These are phyloP conservation scores for Cercospora sp. DNA, from an alignment of 2,329 filamentous ascomycete genomes.

Conservation along the genomic window DNA sequence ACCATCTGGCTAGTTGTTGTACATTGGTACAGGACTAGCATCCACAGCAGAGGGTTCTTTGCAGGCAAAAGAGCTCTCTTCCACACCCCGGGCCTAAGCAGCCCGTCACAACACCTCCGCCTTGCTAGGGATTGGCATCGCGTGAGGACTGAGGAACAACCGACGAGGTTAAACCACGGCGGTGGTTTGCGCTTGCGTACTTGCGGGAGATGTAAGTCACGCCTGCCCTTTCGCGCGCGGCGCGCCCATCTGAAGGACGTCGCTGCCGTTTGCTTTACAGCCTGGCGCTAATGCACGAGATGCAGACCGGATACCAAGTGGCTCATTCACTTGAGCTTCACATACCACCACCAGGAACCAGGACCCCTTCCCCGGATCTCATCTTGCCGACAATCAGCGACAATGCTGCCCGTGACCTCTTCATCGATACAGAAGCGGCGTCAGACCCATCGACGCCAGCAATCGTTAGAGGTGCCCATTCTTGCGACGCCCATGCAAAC, in stretches of 20 bases:
- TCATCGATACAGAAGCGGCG: slow-evolving; percentile 71
- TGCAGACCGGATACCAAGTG: slow-evolving; percentile 9
- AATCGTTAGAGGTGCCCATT: slow-evolving; percentile 77
- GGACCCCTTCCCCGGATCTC: slow-evolving; percentile 14
- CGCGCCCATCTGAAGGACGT: neutral
- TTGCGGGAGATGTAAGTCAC: slow-evolving; percentile 12
- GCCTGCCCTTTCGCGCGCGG: neutral
- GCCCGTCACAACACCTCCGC: slow-evolving; percentile 11
- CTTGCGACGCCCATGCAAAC: slow-evolving; percentile 63
- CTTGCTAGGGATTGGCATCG: slow-evolving; percentile 14
- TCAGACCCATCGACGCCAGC: slow-evolving; percentile 80
- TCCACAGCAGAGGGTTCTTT: neutral
- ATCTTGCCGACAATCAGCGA: slow-evolving; percentile 16
- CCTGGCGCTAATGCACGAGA: slow-evolving; percentile 1
- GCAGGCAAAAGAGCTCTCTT: neutral
- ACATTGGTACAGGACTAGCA: neutral
- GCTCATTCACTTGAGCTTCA: slow-evolving; percentile 17
- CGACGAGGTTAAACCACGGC: slow-evolving; percentile 12
- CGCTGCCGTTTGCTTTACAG: neutral
- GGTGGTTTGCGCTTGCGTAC: slow-evolving; percentile 17
- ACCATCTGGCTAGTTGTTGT: neutral
- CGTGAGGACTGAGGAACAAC: slow-evolving; percentile 12
- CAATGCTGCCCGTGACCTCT: slow-evolving; percentile 73
- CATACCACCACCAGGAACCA: slow-evolving; percentile 5
- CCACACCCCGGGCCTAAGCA: neutral